A percentile compares a stretch with the other conserved stretches of the same genome.
Evolutionary conservation across 2,329 filamentous ascomycete species (phyloP).

Genomic region (Podosphaera fusca): DNA sequence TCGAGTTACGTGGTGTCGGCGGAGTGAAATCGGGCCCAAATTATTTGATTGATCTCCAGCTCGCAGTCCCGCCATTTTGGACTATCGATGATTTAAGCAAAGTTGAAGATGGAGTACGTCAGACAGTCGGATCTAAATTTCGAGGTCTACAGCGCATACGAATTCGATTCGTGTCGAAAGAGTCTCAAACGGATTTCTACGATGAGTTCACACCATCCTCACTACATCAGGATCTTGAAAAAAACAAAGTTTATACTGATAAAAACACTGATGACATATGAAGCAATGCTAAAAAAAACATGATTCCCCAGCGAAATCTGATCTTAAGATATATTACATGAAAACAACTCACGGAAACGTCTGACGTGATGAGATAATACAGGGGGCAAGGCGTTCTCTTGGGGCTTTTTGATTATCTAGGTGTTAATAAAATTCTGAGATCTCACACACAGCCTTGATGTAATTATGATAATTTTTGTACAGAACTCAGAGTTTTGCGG

Average conservation of each 20-base stretch:
- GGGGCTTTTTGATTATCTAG: too few relatives aligned
- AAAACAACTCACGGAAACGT: not conserved
- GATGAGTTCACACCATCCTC: conserved; percentile 54
- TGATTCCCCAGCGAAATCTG: conserved; percentile 8
- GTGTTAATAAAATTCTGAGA: too few relatives aligned
- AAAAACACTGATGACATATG: conserved; percentile 17
- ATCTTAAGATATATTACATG: not conserved
- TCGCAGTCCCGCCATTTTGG: conserved; percentile 58
- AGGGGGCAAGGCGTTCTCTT: too few relatives aligned
- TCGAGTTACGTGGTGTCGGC: conserved; percentile 56
- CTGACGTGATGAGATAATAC: too few relatives aligned
- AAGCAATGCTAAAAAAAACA: conserved; percentile 4
- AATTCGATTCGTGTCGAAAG: conserved; percentile 58
- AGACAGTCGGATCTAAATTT: conserved; percentile 50
- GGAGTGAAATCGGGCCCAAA: conserved; percentile 94
- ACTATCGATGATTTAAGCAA: conserved; percentile 45
- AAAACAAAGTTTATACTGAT: conserved; percentile 15
- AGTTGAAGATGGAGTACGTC: conserved; percentile 53
- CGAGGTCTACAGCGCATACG: conserved; percentile 66
- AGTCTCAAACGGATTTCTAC: conserved; percentile 33
- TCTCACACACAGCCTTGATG: too few relatives aligned
- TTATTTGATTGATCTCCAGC: conserved; percentile 74
- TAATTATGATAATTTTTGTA: too few relatives aligned
- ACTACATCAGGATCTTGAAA: conserved; percentile 20
- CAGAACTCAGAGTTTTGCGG: too few relatives aligned